Evolutionary conservation across 2,329 filamentous ascomycete species (phyloP).

Genomic region (Nannizziopsis arthrosporioides): DNA sequence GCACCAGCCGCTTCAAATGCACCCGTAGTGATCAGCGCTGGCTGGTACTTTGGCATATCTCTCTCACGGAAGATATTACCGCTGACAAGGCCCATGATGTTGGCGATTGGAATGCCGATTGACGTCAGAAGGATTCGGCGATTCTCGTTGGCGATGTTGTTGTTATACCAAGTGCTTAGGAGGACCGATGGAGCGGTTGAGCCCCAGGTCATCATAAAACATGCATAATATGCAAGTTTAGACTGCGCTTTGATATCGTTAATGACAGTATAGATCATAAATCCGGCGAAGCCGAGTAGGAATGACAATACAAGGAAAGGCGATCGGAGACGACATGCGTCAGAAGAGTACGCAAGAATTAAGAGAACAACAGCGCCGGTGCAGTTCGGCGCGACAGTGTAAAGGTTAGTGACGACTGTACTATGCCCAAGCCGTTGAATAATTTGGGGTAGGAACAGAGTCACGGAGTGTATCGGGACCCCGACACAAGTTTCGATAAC

Average conservation of each 20-base stretch:
- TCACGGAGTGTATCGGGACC: slow-evolving; percentile 47
- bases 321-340: slow-evolving; percentile 54
- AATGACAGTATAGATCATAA: slow-evolving; percentile 66
- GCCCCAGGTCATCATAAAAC: slow-evolving; percentile 75
- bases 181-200: slow-evolving; percentile 63
- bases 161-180: slow-evolving; percentile 62
- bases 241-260: slow-evolving; percentile 48
- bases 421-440: slow-evolving; percentile 42
- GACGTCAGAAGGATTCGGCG: slow-evolving; percentile 58
- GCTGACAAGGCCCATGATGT: slow-evolving; percentile 61
- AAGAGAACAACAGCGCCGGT: slow-evolving; percentile 61
- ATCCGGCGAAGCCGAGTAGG: slow-evolving; percentile 61
- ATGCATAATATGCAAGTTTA: slow-evolving; percentile 58
- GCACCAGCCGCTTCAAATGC: slow-evolving; percentile 51
- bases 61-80: slow-evolving; percentile 56
- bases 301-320: slow-evolving; percentile 67
- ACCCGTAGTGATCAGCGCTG: slow-evolving; percentile 54
- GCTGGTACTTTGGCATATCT: slow-evolving; percentile 55
- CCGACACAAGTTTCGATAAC: slow-evolving; percentile 49
- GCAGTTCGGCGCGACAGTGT: slow-evolving; percentile 71
- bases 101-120: slow-evolving; percentile 62
- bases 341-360: slow-evolving; percentile 59
- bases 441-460: slow-evolving; percentile 49
- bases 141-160: slow-evolving; percentile 69
- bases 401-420: slow-evolving; percentile 61